Base-by-base conservation (phyloP, 140 eudicot genomes). In the Bidens hawaiensis region DNA sequence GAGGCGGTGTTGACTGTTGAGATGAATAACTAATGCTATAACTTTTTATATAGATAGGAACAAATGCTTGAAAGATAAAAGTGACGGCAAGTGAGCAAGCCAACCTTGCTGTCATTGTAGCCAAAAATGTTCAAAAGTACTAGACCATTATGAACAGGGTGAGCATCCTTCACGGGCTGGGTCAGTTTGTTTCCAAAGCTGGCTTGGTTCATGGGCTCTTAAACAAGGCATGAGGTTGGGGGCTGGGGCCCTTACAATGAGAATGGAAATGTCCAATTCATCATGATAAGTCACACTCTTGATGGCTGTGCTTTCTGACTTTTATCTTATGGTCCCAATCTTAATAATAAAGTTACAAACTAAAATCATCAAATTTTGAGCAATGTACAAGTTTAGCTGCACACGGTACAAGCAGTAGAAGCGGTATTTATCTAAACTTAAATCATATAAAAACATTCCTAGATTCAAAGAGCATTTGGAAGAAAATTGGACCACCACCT, bases 191-290 rank as follows among this genome's bases (percentile, higher is more conserved):
- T 57, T 43, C 12, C 1, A 15, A 45, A 46, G 60, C 27, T 22
- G 27, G 25, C 30, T 24, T 5, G 5, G 21, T 7, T 33, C 31
- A 7, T 12, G 18, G 48, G 62, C 22, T 36, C 22, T 69, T 19
- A 41, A 52, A 21, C 59, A 62, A 50, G 38, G 21, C 21, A 26
- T 12, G 40, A 41, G 42, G 41, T 55, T 26, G 45, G n/a, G n/a
- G n/a, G n/a, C n/a, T n/a, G n/a, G 78, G 68, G 65, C 73, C 78
- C 55, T 48, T 47, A 18, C 60, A n/a, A n/a, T n/a, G n/a, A n/a
- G n/a, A n/a, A n/a, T n/a, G n/a, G n/a, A n/a, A 55, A 23, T 62
- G 71, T 24, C 71, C 47, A n/a, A 71, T 42, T 62, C 19, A 62
- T 71, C 65, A 47, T 61, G 64, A 34, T 47, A 47, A 38, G 68